phyloP scores from a whole-genome alignment of 345 rosid genomes.

The Carallia pectinifolia region DNA sequence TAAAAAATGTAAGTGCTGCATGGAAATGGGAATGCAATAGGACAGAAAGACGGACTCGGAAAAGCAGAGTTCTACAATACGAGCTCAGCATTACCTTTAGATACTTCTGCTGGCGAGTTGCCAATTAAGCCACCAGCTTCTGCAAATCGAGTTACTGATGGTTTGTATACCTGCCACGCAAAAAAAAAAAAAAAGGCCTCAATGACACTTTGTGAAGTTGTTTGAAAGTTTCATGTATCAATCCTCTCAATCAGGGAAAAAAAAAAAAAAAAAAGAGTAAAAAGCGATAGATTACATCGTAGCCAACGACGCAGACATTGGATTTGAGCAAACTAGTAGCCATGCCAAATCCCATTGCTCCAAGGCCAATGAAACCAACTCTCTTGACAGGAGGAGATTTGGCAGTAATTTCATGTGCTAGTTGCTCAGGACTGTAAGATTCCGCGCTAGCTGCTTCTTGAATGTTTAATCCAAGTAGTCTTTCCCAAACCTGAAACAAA shows the following conservation, averaged over 20 bases:
- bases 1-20: no score
- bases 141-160: constrained; percentile 64
- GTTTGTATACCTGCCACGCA: constrained; percentile 73
- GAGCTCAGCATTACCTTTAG: constrained; percentile 51
- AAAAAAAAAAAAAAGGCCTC: not conserved
- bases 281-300: constrained; percentile 58
- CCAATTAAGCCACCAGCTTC: constrained; percentile 71
- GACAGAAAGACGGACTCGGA: no score
- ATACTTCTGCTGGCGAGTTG: constrained; percentile 70
- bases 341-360: constrained; percentile 99
- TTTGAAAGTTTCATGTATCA: no score
- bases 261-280: no score
- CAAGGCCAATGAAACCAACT: constrained; percentile 94
- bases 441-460: constrained; percentile 58
- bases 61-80: no score
- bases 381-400: constrained; percentile 52
- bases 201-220: no score
- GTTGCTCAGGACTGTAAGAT: constrained; percentile 67
- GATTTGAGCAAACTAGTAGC: constrained; percentile 75
- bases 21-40: no score
- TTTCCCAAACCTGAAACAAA: constrained; percentile 66
- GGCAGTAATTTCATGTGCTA: constrained; percentile 54
- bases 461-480: constrained; percentile 57
- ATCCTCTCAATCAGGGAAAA: no score
- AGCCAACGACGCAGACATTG: constrained; percentile 68